Conservation (phyloP, 2,329 filamentous ascomycete genomes). For the Alternaria metachromatica region DNA sequence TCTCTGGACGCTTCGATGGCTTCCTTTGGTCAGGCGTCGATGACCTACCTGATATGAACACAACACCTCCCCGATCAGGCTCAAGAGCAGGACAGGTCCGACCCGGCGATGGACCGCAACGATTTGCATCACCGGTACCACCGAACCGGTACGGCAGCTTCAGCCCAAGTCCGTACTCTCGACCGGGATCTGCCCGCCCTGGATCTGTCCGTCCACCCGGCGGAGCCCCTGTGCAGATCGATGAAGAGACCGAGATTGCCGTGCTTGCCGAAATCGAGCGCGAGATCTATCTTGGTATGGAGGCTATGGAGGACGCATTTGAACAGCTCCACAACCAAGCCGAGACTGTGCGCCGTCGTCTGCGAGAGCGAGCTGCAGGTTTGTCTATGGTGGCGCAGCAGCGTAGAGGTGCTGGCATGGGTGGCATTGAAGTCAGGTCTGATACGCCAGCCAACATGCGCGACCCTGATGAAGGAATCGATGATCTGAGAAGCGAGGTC, state of each 20-base stretch:
- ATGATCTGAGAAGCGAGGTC: slow-evolving; percentile 58
- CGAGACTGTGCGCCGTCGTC: slow-evolving; percentile 76
- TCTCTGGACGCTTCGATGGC: slow-evolving; percentile 91
- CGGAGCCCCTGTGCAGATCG: slow-evolving; percentile 78
- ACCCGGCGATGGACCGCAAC: slow-evolving; percentile 46
- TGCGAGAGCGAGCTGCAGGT: slow-evolving; percentile 83
- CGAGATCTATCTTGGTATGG: slow-evolving; percentile 94
- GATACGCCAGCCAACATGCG: slow-evolving; percentile 55
- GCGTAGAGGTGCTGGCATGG: slow-evolving; percentile 56
- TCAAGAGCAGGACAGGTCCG: slow-evolving; percentile 52
- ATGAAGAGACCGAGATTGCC: slow-evolving; percentile 92
- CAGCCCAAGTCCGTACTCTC: slow-evolving; percentile 20
- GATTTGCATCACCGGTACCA: slow-evolving; percentile 58
- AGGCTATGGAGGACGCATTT: slow-evolving; percentile 90
- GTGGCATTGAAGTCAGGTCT: slow-evolving; percentile 53
- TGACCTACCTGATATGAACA: slow-evolving; percentile 47
- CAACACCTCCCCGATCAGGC: slow-evolving; percentile 28
- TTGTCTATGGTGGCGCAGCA: slow-evolving; percentile 70
- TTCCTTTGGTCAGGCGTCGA: slow-evolving; percentile 95
- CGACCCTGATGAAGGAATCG: slow-evolving; percentile 45
- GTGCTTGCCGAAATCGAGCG: slow-evolving; percentile 89
- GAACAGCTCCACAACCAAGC: slow-evolving; percentile 88
- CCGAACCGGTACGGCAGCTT: slow-evolving; percentile 56
- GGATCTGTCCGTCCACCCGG: slow-evolving; percentile 47
- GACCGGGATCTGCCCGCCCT: slow-evolving; percentile 29